Evolutionary conservation across 73 alveolate species (phyloP).

Genomic region (Symbiodinium pilosum): DNA sequence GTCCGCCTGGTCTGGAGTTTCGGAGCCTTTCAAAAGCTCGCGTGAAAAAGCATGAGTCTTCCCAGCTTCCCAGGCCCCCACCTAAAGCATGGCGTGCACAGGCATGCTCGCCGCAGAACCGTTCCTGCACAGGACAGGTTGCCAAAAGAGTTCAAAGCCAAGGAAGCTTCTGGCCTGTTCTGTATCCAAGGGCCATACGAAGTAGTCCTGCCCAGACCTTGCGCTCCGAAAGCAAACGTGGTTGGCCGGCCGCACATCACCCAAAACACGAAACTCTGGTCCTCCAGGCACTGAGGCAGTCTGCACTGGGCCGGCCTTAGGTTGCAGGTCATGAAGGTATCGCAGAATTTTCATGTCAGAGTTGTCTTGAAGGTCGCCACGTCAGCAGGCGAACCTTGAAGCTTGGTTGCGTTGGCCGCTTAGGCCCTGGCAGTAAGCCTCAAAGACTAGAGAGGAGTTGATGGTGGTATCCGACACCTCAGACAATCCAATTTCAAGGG

Average conservation of each 20-base stretch:
- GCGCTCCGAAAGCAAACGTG: neutral
- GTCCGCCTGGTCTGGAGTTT: neutral
- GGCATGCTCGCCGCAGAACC: slow-evolving; percentile 73
- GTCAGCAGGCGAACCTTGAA: neutral
- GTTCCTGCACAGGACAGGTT: slow-evolving; percentile 16
- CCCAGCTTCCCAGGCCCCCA: too few species aligned
- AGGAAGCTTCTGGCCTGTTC: slow-evolving; percentile 12
- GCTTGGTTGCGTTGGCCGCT: neutral
- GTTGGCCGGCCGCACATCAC: slow-evolving; percentile 61
- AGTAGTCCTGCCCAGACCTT: slow-evolving; percentile 75
- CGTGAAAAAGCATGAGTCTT: neutral
- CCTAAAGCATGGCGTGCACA: neutral
- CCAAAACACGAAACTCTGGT: too few species aligned
- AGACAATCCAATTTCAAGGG: neutral
- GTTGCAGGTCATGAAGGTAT: too few species aligned
- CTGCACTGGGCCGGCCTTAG: neutral
- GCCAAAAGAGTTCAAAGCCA: neutral
- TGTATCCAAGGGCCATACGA: slow-evolving; percentile 55
- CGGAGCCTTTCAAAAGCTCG: neutral
- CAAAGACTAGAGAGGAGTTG: slow-evolving; percentile 62
- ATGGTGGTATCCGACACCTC: slow-evolving; percentile 23
- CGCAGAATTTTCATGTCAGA: too few species aligned
- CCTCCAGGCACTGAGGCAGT: neutral
- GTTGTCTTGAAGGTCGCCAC: neutral
- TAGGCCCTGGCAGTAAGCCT: neutral